Evolutionary conservation across 495 filamentous ascomycete genomes (phyloP).

Genomic region (Sordaria brevicollis): DNA sequence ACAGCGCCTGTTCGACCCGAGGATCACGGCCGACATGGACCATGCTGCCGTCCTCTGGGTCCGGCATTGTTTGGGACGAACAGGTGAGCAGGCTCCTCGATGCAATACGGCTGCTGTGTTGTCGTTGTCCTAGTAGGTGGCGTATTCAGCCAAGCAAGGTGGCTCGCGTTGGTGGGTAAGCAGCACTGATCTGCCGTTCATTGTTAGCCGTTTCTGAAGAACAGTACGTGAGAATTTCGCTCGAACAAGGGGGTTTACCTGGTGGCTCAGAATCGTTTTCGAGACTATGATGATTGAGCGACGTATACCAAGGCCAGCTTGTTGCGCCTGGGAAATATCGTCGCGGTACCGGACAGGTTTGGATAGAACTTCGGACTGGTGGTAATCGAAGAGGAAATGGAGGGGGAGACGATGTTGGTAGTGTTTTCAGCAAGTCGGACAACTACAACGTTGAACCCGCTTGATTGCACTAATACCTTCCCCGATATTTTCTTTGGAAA

Average conservation of each 20-base stretch:
- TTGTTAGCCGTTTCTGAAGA: neutral
- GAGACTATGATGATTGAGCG: neutral
- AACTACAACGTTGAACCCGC: neutral
- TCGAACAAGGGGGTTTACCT: neutral
- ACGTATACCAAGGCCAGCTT: neutral
- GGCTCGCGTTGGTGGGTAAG: neutral
- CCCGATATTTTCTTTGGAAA: neutral
- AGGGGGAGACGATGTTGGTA: neutral
- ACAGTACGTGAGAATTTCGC: neutral
- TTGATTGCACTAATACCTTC: neutral
- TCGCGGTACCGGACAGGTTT: neutral
- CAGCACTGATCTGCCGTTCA: neutral
- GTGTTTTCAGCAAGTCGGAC: neutral
- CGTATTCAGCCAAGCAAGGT: neutral
- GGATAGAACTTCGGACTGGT: neutral
- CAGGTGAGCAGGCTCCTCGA: neutral
- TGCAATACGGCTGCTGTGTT: neutral
- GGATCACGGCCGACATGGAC: conserved; percentile 1
- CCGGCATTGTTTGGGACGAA: conserved; percentile 6
- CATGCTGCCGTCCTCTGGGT: conserved; percentile 7
- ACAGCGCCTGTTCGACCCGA: conserved; percentile 9
- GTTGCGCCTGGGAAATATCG: neutral
- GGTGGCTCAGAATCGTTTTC: neutral
- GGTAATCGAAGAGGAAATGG: neutral
- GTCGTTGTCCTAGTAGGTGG: neutral